Evolutionary conservation across 148 eudicot genomes (phyloP).

Genomic region (Cornus controversa): DNA sequence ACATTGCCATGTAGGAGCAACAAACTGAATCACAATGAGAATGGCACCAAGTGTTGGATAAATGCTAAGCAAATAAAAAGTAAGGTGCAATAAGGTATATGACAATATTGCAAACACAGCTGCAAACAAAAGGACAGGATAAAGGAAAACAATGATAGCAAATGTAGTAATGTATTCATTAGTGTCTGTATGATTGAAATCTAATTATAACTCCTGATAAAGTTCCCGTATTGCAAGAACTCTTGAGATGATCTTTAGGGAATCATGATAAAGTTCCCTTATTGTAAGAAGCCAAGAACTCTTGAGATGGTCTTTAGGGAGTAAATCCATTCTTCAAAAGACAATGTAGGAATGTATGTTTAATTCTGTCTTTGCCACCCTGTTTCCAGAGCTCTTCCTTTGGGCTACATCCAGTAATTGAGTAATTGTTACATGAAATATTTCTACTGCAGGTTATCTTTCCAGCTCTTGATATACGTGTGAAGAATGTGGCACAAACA

Average conservation of each 20-base stretch:
- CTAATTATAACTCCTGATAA: not conserved
- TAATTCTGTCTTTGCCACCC: not conserved
- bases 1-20: no score
- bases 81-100: not conserved
- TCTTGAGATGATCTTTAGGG: slow-evolving; percentile 1
- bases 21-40: no score
- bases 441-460: slow-evolving; percentile 59
- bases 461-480: slow-evolving; percentile 84
- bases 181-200: not conserved
- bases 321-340: not conserved
- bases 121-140: no score
- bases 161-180: not conserved
- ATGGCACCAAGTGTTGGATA: no score
- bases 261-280: not conserved
- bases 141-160: no score
- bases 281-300: no score
- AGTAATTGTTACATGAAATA: not conserved
- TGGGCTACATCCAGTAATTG: not conserved
- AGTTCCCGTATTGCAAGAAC: not conserved
- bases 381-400: not conserved
- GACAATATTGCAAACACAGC: no score
- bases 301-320: slow-evolving; percentile 3
- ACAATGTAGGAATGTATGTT: not conserved
- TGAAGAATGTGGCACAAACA: slow-evolving; percentile 82
- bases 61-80: no score